Conservation (phyloP, 1,284 basidiomycete species). For the Apiotrichum siamense region DNA sequence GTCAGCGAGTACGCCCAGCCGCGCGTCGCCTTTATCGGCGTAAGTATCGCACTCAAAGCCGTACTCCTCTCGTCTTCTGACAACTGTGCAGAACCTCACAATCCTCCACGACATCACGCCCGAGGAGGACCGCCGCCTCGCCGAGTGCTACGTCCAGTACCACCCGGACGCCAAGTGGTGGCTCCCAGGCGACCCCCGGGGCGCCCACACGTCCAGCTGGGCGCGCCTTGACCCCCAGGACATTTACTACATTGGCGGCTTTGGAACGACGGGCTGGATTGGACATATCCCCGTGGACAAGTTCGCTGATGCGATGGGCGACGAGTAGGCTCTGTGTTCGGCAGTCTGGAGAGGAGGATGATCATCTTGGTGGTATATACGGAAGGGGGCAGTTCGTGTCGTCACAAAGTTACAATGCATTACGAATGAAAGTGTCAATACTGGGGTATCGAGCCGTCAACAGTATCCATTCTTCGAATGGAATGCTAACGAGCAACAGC, state of each 20-base stretch:
- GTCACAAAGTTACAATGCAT: too few relatives aligned
- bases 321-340: too few relatives aligned
- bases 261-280: slow-evolving; percentile 57
- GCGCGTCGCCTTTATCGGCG: slow-evolving; percentile 57
- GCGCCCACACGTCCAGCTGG: slow-evolving; percentile 41
- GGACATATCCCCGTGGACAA: slow-evolving; percentile 55
- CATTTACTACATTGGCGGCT: slow-evolving; percentile 62
- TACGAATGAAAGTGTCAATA: too few relatives aligned
- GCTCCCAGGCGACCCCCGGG: slow-evolving; percentile 30
- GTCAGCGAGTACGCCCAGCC: slow-evolving; percentile 42
- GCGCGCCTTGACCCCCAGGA: slow-evolving; percentile 39
- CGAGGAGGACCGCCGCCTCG: slow-evolving; percentile 21
- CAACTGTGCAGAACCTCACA: slow-evolving; percentile 33
- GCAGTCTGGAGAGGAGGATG: too few relatives aligned
- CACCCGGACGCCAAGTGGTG: slow-evolving; percentile 45
- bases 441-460: too few relatives aligned
- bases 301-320: slow-evolving; percentile 47
- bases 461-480: too few relatives aligned
- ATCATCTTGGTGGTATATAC: too few relatives aligned
- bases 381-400: too few relatives aligned
- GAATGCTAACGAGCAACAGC: too few relatives aligned
- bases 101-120: slow-evolving; percentile 23
- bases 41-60: slow-evolving; percentile 20
- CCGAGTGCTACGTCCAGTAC: slow-evolving; percentile 31
- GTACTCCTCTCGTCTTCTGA: background rate